Evolutionary conservation across 2,329 filamentous ascomycete species (phyloP).

Genomic region (Pseudopyricularia cyperi): DNA sequence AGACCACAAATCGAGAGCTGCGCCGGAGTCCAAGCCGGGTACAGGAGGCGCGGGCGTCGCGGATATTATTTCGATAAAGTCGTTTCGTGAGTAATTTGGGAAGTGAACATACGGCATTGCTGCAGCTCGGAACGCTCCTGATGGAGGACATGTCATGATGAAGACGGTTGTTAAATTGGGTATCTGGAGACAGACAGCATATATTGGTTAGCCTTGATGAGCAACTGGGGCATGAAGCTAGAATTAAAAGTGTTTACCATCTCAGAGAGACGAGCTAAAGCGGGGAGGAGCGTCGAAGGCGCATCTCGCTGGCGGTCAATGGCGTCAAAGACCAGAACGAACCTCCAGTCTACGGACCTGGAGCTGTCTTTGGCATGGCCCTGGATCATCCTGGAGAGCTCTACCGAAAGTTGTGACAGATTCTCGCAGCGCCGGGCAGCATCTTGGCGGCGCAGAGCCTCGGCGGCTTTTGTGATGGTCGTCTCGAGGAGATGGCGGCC

Average conservation of each 20-base stretch:
- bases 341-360: constrained; percentile 30
- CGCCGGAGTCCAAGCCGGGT: constrained; percentile 35
- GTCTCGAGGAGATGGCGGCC: constrained; percentile 65
- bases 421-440: constrained; percentile 60
- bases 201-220: background rate
- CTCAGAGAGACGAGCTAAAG: constrained; percentile 70
- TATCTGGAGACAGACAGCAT: constrained; percentile 39
- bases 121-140: constrained; percentile 55
- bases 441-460: constrained; percentile 33
- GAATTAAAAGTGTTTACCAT: constrained; percentile 33
- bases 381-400: constrained; percentile 50
- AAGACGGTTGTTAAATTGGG: constrained; percentile 66
- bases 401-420: constrained; percentile 60
- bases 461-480: constrained; percentile 45
- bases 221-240: background rate
- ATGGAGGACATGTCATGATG: constrained; percentile 59
- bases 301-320: constrained; percentile 77
- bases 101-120: constrained; percentile 71
- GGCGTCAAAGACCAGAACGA: constrained; percentile 77
- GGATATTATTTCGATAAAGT: constrained; percentile 68
- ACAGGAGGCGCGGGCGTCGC: constrained; percentile 28
- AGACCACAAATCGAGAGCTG: constrained; percentile 59
- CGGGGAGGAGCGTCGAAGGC: constrained; percentile 64
- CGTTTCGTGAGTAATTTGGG: constrained; percentile 67
- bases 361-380: background rate